A percentile compares a stretch with the other conserved stretches of the same genome.
These are phyloP conservation scores for Linderniella brevidens DNA, from an alignment of 257 asterid genomes.

Conservation along the genomic window DNA sequence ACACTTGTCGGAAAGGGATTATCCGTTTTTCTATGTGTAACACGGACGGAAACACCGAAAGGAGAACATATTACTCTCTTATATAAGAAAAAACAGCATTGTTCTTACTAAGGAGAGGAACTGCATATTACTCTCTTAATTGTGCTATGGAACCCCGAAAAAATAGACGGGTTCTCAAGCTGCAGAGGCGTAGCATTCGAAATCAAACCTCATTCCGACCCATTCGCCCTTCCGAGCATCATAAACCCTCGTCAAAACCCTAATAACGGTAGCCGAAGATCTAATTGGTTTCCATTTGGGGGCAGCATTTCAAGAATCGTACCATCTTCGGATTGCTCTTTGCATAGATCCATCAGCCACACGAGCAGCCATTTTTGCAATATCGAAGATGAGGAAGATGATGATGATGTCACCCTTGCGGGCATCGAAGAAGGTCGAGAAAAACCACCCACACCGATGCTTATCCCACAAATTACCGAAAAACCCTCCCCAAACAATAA, in stretches of 20 bases:
- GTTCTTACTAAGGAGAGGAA: no score
- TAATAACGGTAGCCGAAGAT: conserved; percentile 12
- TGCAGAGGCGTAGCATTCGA: conserved; percentile 74
- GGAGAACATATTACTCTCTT: no score
- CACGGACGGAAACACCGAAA: no score
- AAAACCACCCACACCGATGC: neutral
- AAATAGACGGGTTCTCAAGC: conserved; percentile 31
- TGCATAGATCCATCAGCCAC: conserved; percentile 33
- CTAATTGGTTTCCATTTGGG: conserved; percentile 31
- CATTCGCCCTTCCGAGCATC: conserved; percentile 20
- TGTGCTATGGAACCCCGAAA: conserved; percentile 24
- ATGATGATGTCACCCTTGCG: conserved; percentile 10
- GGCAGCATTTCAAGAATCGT: conserved; percentile 17
- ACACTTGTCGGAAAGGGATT: no score
- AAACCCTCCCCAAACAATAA: no score
- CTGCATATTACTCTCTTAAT: no score
- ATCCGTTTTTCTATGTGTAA: no score
- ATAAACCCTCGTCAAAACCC: conserved; percentile 1
- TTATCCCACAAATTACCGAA: no score
- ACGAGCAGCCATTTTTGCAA: conserved; percentile 69
- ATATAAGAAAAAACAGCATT: no score
- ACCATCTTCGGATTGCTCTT: conserved; percentile 17
- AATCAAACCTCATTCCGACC: conserved; percentile 42
- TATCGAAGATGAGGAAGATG: conserved; percentile 14
- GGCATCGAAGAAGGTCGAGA: conserved; percentile 33